These are phyloP conservation scores for Crepidotus sp. DNA, from an alignment of 1,284 basidiomycete genomes.

Conservation along the genomic window DNA sequence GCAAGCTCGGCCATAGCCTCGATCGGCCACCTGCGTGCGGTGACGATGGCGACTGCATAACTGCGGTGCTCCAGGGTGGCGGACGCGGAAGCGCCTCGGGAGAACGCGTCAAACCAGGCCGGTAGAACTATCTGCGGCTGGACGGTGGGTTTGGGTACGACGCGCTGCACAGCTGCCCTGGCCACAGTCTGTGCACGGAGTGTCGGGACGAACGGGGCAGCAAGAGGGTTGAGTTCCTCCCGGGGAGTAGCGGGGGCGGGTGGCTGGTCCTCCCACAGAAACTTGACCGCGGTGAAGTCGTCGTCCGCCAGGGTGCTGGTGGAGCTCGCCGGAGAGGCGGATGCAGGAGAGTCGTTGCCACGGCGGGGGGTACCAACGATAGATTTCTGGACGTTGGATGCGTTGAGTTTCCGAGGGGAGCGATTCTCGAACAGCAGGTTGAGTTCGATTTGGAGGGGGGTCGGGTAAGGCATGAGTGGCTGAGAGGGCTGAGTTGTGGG, in stretches of 20 bases:
- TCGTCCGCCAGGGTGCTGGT: constrained; percentile 17
- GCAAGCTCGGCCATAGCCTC: constrained; percentile 21
- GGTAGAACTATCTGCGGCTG: constrained; percentile 1
- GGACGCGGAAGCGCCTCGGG: constrained; percentile 10
- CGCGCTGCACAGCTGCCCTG: background rate
- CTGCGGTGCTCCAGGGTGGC: constrained; percentile 2
- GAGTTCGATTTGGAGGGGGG: constrained; percentile 12
- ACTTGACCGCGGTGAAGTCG: constrained; percentile 12
- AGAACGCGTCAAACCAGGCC: constrained; percentile 13
- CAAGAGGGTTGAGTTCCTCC: constrained; percentile 15
- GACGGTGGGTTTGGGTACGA: constrained; percentile 2
- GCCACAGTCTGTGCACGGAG: background rate
- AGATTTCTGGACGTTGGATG: background rate
- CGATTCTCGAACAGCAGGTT: constrained; percentile 15
- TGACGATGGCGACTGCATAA: constrained; percentile 12
- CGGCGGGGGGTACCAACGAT: background rate
- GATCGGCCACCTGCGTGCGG: constrained; percentile 18
- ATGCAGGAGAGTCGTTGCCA: constrained; percentile 4
- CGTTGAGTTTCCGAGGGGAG: constrained; percentile 4
- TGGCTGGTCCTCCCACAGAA: background rate
- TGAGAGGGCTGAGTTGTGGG: background rate
- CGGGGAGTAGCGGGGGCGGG: constrained; percentile 1
- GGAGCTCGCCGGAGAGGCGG: constrained; percentile 15
- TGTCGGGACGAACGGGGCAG: constrained; percentile 15
- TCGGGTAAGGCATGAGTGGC: constrained; percentile 13